These are phyloP conservation scores for Colletotrichum liaoningense DNA, from an alignment of 2,329 filamentous ascomycete genomes.

Conservation along the genomic window DNA sequence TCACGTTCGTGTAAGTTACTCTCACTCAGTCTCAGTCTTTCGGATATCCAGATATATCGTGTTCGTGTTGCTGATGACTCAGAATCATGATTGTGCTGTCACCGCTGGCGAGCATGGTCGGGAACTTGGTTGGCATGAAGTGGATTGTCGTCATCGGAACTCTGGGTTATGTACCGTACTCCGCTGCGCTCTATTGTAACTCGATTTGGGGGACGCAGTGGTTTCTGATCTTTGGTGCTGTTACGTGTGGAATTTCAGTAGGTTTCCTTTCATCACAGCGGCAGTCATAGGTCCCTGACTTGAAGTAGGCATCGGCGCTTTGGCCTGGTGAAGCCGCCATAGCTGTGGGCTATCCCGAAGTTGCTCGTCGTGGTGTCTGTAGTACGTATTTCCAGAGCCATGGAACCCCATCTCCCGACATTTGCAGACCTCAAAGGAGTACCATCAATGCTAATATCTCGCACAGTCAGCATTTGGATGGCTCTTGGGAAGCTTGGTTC, in stretches of 20 bases:
- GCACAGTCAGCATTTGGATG: conserved; percentile 58
- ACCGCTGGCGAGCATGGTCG: conserved; percentile 16
- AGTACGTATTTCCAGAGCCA: conserved; percentile 34
- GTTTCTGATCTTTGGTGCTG: conserved; percentile 22
- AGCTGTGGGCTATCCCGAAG: conserved; percentile 44
- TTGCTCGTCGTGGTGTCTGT: conserved; percentile 56
- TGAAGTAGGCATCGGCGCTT: conserved; percentile 44
- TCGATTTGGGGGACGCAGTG: conserved; percentile 27
- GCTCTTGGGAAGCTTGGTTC: conserved; percentile 63
- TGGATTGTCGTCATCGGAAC: conserved; percentile 26
- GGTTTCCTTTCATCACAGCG: background rate
- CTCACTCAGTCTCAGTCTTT: too few relatives aligned
- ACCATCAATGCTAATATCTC: background rate
- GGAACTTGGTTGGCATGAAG: conserved; percentile 23
- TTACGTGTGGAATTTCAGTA: conserved; percentile 22
- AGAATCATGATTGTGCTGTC: conserved; percentile 25
- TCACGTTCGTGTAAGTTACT: conserved; percentile 19
- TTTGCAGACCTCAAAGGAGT: background rate
- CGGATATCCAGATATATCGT: background rate
- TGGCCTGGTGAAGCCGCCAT: conserved; percentile 51
- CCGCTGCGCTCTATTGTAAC: conserved; percentile 26
- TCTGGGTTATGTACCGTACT: conserved; percentile 21
- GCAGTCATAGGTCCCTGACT: background rate
- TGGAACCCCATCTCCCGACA: background rate
- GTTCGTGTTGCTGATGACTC: background rate